Evolutionary conservation across 1,284 basidiomycete species (phyloP).

Genomic region (Inonotus hispidus): DNA sequence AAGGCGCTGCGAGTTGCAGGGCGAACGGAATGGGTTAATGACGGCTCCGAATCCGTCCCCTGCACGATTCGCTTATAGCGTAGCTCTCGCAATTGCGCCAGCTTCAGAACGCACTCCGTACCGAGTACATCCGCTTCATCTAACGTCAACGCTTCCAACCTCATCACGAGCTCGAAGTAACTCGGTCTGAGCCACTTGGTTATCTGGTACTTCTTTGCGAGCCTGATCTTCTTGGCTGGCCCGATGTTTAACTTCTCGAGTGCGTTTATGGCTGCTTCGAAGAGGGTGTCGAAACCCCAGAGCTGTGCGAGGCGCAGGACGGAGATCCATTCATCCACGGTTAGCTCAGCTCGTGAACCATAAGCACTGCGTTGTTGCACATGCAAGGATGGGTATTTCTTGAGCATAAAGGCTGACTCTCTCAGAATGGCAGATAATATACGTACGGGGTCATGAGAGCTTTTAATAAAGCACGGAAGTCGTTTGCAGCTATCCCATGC

Average conservation of each 20-base stretch:
- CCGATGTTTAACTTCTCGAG: background rate
- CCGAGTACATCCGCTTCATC: conserved; percentile 3
- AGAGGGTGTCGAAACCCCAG: background rate
- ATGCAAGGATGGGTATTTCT: no score
- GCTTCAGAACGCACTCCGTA: conserved; percentile 1
- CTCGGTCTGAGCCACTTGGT: background rate
- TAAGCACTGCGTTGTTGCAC: no score
- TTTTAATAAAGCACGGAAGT: conserved; percentile 1
- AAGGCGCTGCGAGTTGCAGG: no score
- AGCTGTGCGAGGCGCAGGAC: conserved; percentile 8
- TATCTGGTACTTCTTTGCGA: conserved; percentile 5
- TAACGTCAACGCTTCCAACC: background rate
- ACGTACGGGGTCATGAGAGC: conserved; percentile 4
- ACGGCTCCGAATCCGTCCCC: background rate
- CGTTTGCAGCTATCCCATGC: background rate
- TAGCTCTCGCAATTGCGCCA: background rate
- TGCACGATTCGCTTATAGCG: background rate
- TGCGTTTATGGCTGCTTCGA: background rate
- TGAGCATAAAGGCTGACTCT: background rate
- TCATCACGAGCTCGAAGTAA: background rate
- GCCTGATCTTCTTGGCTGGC: background rate
- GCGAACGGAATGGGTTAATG: background rate
- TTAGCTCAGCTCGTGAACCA: no score
- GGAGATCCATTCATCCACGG: background rate
- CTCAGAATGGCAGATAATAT: background rate